Conservation (phyloP, 2,329 filamentous ascomycete genomes). For the Penicillium sp. region DNA sequence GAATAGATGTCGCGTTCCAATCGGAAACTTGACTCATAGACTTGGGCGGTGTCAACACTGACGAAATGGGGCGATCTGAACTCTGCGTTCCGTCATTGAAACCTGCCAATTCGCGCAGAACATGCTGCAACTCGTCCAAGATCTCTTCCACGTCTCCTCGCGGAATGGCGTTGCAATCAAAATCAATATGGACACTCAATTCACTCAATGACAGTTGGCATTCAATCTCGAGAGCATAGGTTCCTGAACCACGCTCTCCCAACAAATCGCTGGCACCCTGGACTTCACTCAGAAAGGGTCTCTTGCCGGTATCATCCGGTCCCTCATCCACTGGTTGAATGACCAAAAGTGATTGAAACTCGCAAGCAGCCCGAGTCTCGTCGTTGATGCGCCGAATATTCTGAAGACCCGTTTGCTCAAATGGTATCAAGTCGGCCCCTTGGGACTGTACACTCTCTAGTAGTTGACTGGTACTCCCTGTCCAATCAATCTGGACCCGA, state of each 20-base stretch:
- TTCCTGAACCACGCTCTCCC: neutral
- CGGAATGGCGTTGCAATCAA: neutral
- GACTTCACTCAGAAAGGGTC: too few species aligned
- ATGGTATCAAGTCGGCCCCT: neutral
- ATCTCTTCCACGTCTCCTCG: neutral
- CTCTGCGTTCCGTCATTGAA: too few species aligned
- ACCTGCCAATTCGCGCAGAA: neutral
- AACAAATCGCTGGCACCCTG: too few species aligned
- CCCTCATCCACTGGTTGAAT: too few species aligned
- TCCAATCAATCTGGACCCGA: neutral
- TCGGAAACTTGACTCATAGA: neutral
- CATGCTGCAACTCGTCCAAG: neutral
- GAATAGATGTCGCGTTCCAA: neutral
- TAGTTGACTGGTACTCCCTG: neutral
- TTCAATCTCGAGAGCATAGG: neutral
- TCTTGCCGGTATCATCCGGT: too few species aligned
- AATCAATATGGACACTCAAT: neutral
- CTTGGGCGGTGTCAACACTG: too few species aligned
- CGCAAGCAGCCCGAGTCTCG: too few species aligned
- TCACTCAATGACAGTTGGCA: neutral
- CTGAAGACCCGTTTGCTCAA: neutral
- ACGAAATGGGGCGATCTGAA: neutral
- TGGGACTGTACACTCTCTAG: neutral
- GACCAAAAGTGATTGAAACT: too few species aligned
- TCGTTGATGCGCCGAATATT: neutral